These are phyloP conservation scores for Cajanus cajan DNA, from an alignment of 306 rosid species.

Conservation along the genomic window DNA sequence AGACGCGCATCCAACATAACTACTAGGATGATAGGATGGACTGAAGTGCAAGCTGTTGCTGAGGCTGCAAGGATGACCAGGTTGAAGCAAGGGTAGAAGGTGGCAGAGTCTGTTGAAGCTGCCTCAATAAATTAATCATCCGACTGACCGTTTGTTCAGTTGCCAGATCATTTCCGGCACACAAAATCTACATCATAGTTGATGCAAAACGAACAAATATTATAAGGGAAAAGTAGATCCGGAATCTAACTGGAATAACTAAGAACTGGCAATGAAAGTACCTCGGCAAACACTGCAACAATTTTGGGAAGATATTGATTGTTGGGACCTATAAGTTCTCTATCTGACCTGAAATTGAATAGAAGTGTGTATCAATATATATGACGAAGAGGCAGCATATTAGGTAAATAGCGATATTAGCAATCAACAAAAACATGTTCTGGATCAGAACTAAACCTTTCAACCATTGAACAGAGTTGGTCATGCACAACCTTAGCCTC, in stretches of 20 bases:
- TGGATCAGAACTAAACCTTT: slow-evolving; percentile 47
- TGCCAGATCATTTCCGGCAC: slow-evolving; percentile 84
- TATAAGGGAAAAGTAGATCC: slow-evolving; percentile 8
- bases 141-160: slow-evolving; percentile 83
- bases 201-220: not conserved
- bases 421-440: slow-evolving; percentile 15
- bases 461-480: slow-evolving; percentile 72
- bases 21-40: slow-evolving; percentile 84
- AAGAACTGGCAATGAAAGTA: slow-evolving; percentile 14
- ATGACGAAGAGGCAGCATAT: not conserved
- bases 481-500: slow-evolving; percentile 76
- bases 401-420: not conserved
- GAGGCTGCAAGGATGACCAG: slow-evolving; percentile 97
- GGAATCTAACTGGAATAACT: not conserved
- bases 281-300: slow-evolving; percentile 73
- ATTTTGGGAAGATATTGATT: slow-evolving; percentile 73
- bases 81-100: slow-evolving; percentile 95
- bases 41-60: slow-evolving; percentile 92
- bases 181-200: slow-evolving; percentile 58
- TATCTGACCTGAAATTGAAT: slow-evolving; percentile 60
- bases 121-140: slow-evolving; percentile 82
- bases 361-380: not conserved
- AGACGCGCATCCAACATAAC: slow-evolving; percentile 10
- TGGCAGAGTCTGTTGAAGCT: slow-evolving; percentile 91
- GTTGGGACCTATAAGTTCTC: slow-evolving; percentile 64